A percentile compares a stretch with the other conserved stretches of the same genome.
Evolutionary conservation across 768 basidiomycete species (phyloP).

Genomic region (Psilocybe tampanensis): DNA sequence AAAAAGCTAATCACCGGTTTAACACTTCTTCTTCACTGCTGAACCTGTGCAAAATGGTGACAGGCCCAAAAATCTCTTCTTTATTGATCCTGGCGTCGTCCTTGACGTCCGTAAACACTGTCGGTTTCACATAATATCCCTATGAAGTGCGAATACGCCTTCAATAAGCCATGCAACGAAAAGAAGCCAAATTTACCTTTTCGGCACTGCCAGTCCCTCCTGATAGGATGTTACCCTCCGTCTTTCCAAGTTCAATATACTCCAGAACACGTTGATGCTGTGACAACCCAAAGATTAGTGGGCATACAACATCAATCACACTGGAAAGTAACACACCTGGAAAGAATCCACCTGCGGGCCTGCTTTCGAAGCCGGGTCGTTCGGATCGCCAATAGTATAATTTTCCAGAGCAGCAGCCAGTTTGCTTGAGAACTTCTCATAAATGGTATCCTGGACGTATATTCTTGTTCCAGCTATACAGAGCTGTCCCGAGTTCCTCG

Average conservation of each 20-base stretch:
- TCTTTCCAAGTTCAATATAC: slow-evolving; percentile 9
- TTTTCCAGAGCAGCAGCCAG: background rate
- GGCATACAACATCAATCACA: background rate
- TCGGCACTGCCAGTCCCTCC: slow-evolving; percentile 2
- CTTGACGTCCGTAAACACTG: slow-evolving; percentile 65
- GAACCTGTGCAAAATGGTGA: slow-evolving; percentile 74
- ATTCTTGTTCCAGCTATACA: slow-evolving; percentile 7
- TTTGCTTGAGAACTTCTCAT: slow-evolving; percentile 1
- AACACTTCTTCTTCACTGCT: slow-evolving; percentile 59
- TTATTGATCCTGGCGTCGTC: slow-evolving; percentile 68
- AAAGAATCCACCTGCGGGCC: slow-evolving; percentile 4
- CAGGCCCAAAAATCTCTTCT: slow-evolving; percentile 80
- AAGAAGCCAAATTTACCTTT: background rate
- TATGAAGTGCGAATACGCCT: background rate
- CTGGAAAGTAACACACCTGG: background rate
- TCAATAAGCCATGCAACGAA: too few species aligned
- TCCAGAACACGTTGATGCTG: background rate
- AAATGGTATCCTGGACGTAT: slow-evolving; percentile 11
- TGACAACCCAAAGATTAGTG: background rate
- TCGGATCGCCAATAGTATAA: slow-evolving; percentile 1
- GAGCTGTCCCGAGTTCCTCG: slow-evolving; percentile 2
- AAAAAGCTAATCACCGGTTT: slow-evolving; percentile 25
- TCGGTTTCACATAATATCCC: slow-evolving; percentile 74
- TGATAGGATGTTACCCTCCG: slow-evolving; percentile 3
- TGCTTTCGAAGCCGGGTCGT: background rate